Evolutionary conservation across 805 yeast species (phyloP).

Genomic region (Metschnikowia bowlesiae): DNA sequence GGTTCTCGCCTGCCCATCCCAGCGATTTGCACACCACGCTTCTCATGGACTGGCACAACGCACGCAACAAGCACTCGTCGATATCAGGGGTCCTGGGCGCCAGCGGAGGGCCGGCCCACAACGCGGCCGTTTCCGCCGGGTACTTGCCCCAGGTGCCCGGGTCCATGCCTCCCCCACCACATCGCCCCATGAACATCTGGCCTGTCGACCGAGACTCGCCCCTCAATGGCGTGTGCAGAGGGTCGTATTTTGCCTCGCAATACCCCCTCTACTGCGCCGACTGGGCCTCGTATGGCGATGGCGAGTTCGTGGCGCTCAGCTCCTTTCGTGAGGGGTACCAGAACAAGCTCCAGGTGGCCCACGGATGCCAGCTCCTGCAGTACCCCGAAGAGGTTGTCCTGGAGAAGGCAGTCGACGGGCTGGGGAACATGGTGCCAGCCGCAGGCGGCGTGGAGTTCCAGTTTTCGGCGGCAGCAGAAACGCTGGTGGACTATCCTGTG

Average conservation of each 20-base stretch:
- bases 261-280: constrained; percentile 33
- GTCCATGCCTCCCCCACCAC: neutral
- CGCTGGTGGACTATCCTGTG: constrained; percentile 58
- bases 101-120: neutral
- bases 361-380: constrained; percentile 22
- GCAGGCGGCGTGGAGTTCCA: constrained; percentile 21
- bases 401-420: constrained; percentile 5
- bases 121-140: neutral
- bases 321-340: constrained; percentile 74
- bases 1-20: neutral
- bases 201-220: neutral
- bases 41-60: constrained; percentile 16
- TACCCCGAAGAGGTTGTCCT: constrained; percentile 20
- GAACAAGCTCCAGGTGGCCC: constrained; percentile 57
- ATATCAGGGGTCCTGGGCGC: constrained; percentile 8
- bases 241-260: constrained; percentile 18
- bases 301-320: constrained; percentile 59
- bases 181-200: neutral
- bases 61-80: constrained; percentile 15
- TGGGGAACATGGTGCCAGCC: constrained; percentile 10
- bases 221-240: neutral
- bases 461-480: constrained; percentile 48
- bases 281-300: constrained; percentile 27
- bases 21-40: neutral
- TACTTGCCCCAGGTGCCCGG: neutral